These are phyloP conservation scores for Euphorbia schlechtendalii DNA, from an alignment of 441 rosid species.

Conservation along the genomic window DNA sequence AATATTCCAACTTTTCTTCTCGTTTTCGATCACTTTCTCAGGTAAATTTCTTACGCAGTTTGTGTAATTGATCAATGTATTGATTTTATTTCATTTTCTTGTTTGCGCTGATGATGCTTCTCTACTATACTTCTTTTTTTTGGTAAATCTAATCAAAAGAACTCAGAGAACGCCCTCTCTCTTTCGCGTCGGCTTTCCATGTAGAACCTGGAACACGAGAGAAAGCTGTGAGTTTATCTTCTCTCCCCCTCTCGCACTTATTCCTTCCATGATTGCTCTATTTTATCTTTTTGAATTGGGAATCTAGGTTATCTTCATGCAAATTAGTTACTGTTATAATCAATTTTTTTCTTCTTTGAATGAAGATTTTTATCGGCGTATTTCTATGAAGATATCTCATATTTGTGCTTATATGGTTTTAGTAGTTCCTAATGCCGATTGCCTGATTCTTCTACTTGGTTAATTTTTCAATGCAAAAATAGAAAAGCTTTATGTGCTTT, in stretches of 20 bases:
- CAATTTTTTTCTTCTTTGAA: background rate
- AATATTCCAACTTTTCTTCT: slow-evolving; percentile 39
- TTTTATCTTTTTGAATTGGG: background rate
- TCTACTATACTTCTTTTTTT: background rate
- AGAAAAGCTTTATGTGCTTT: no score
- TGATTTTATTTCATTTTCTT: slow-evolving; percentile 1
- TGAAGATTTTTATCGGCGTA: background rate
- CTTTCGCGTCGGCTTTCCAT: slow-evolving; percentile 58
- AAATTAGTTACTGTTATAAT: background rate
- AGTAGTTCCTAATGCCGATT: background rate
- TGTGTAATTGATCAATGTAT: background rate
- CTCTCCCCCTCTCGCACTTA: background rate
- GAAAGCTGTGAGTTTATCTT: slow-evolving; percentile 59
- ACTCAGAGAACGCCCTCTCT: slow-evolving; percentile 31
- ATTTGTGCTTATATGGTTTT: background rate
- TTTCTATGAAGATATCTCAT: background rate
- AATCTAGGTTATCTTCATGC: background rate
- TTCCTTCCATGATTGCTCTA: background rate
- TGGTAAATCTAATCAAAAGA: slow-evolving; percentile 27
- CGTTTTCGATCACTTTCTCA: slow-evolving; percentile 50
- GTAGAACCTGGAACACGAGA: slow-evolving; percentile 78
- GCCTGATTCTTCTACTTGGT: no score
- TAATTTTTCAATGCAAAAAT: no score
- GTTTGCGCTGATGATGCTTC: background rate
- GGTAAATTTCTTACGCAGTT: slow-evolving; percentile 25